Evolutionary conservation across 805 yeast genomes (phyloP).

Genomic region (Wickerhamomyces alni): DNA sequence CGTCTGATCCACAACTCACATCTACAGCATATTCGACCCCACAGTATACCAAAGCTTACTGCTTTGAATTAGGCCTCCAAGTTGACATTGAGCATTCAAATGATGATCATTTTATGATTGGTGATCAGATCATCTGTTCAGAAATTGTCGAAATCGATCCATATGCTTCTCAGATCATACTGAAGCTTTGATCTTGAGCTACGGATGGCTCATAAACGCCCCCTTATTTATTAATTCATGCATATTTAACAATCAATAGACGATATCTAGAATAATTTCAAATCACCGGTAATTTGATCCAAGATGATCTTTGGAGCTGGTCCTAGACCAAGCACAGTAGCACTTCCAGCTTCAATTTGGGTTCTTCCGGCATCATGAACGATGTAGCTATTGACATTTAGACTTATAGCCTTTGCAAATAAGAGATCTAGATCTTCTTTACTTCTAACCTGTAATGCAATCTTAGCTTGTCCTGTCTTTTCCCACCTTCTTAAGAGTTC

Average conservation of each 20-base stretch:
- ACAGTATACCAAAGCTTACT: slow-evolving; percentile 6
- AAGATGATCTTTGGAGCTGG: slow-evolving; percentile 85
- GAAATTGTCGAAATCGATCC: slow-evolving; percentile 4
- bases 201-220: too few relatives aligned
- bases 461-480: slow-evolving; percentile 85
- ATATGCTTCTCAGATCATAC: slow-evolving; percentile 1
- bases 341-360: slow-evolving; percentile 92
- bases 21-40: too few relatives aligned
- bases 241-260: neutral
- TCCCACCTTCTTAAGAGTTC: slow-evolving; percentile 71
- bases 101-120: slow-evolving; percentile 4
- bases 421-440: slow-evolving; percentile 67
- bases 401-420: slow-evolving; percentile 72
- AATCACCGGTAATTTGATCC: slow-evolving; percentile 75
- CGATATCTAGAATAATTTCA: slow-evolving; percentile 55
- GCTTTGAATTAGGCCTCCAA: slow-evolving; percentile 8
- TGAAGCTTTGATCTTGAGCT: neutral
- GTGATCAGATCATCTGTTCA: slow-evolving; percentile 11
- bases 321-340: slow-evolving; percentile 94
- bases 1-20: neutral
- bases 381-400: slow-evolving; percentile 72
- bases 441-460: slow-evolving; percentile 69
- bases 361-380: slow-evolving; percentile 98
- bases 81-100: slow-evolving; percentile 5
- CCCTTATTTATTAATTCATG: neutral